Evolutionary conservation across 495 filamentous ascomycete species (phyloP).

Genomic region (Penicillium odoratum): DNA sequence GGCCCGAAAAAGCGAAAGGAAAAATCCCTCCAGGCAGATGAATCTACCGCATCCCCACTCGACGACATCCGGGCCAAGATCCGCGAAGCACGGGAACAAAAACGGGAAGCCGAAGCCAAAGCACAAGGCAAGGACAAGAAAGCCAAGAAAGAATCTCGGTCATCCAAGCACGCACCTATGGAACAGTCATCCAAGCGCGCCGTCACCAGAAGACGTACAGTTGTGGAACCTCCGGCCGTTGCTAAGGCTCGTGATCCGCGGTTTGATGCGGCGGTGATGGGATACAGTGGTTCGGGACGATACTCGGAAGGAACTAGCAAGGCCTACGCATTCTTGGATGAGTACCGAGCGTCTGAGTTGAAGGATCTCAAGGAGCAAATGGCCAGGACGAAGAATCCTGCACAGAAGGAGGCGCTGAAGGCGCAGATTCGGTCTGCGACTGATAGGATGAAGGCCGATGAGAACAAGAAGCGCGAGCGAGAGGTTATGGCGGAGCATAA

Average conservation of each 20-base stretch:
- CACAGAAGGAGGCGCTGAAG: conserved; percentile 64
- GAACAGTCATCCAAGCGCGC: conserved; percentile 77
- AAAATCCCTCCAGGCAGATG: conserved; percentile 21
- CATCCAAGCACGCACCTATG: conserved; percentile 84
- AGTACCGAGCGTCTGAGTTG: conserved; percentile 79
- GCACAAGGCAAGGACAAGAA: conserved; percentile 40
- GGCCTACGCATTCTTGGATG: conserved; percentile 82
- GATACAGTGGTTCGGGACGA: conserved; percentile 26
- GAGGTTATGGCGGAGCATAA: conserved; percentile 70
- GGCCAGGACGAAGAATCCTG: conserved; percentile 61
- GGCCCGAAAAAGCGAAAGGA: conserved; percentile 41
- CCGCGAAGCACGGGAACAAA: conserved; percentile 48
- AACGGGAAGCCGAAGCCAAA: conserved; percentile 34
- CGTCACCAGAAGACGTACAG: conserved; percentile 75
- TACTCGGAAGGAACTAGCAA: conserved; percentile 54
- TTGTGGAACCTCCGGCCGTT: conserved; percentile 53
- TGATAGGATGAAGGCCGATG: conserved; percentile 65
- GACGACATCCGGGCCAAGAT: conserved; percentile 42
- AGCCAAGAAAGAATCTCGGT: conserved; percentile 47
- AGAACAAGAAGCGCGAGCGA: conserved; percentile 63
- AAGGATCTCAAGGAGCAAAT: conserved; percentile 65
- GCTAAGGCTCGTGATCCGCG: conserved; percentile 74
- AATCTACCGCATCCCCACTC: conserved; percentile 25
- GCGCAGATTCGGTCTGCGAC: conserved; percentile 66
- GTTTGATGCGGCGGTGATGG: conserved; percentile 64